Evolutionary conservation across 306 rosid genomes (phyloP).

Genomic region (Prunus salicina): DNA sequence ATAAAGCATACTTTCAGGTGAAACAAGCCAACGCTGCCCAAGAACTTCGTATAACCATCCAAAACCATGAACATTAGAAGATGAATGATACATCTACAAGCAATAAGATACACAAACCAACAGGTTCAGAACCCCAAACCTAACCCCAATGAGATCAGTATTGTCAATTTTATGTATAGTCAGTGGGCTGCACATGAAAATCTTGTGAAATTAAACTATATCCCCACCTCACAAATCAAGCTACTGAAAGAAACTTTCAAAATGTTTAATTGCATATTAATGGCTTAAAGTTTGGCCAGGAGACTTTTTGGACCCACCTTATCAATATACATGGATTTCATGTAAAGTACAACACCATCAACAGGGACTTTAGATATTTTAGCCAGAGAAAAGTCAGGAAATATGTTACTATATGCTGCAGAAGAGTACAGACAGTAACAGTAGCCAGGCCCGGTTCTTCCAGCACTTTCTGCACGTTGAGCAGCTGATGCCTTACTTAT

Average conservation of each 20-base stretch:
- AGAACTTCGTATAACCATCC: background rate
- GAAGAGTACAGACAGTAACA: slow-evolving; percentile 89
- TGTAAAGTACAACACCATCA: slow-evolving; percentile 76
- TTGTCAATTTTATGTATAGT: too few relatives aligned
- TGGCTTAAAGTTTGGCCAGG: background rate
- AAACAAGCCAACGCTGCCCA: slow-evolving; percentile 6
- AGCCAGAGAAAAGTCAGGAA: slow-evolving; percentile 69
- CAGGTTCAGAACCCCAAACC: background rate
- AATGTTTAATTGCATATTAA: background rate
- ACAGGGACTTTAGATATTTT: slow-evolving; percentile 83
- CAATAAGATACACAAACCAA: background rate
- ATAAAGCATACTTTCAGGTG: background rate
- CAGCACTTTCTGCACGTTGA: slow-evolving; percentile 88
- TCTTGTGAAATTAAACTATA: too few relatives aligned
- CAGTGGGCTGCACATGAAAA: too few relatives aligned
- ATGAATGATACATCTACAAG: too few relatives aligned
- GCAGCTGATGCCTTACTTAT: slow-evolving; percentile 95
- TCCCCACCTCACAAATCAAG: too few relatives aligned
- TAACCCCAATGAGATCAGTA: too few relatives aligned
- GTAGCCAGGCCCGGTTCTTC: slow-evolving; percentile 90
- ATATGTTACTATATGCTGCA: slow-evolving; percentile 63
- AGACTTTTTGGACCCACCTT: slow-evolving; percentile 43
- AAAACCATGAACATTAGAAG: slow-evolving; percentile 6
- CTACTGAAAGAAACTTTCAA: too few relatives aligned
- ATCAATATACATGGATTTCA: slow-evolving; percentile 80